phyloP scores from a whole-genome alignment of 176 grass and related monocot genomes.

The Rhynchospora tenuis region DNA sequence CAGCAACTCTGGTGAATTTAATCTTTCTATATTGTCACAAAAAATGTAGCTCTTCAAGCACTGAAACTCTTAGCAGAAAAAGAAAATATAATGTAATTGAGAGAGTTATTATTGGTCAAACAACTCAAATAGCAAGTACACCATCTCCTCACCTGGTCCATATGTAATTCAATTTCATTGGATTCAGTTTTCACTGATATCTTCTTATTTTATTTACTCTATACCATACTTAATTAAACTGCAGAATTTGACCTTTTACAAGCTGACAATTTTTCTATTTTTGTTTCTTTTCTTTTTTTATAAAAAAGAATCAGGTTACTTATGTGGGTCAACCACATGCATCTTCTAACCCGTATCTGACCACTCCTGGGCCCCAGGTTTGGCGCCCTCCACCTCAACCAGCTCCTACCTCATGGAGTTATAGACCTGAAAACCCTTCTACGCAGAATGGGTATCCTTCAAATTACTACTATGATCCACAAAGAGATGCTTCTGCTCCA shows the following conservation, averaged over 20 bases:
- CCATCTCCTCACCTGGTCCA: background rate
- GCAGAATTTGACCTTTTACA: slow-evolving; percentile 3
- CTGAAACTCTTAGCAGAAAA: background rate
- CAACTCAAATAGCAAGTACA: background rate
- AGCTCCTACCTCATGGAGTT: slow-evolving; percentile 45
- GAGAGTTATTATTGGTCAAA: background rate
- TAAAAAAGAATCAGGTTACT: slow-evolving; percentile 36
- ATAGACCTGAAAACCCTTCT: slow-evolving; percentile 29
- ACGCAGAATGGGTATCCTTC: slow-evolving; percentile 32
- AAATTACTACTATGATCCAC: slow-evolving; percentile 65
- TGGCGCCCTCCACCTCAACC: slow-evolving; percentile 45
- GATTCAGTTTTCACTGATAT: slow-evolving; percentile 4
- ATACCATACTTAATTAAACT: background rate
- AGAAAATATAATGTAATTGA: background rate
- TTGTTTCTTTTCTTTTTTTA: slow-evolving; percentile 14
- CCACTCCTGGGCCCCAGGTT: slow-evolving; percentile 39
- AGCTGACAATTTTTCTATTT: slow-evolving; percentile 9
- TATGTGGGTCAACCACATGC: slow-evolving; percentile 42
- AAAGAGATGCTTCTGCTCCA: slow-evolving; percentile 47
- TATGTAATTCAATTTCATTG: background rate
- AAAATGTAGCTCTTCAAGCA: background rate
- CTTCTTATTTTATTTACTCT: background rate
- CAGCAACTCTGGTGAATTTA: background rate
- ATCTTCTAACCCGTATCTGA: slow-evolving; percentile 43
- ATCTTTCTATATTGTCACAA: background rate